phyloP scores from a whole-genome alignment of 2,329 filamentous ascomycete genomes.

The Blumeriella jaapii region DNA sequence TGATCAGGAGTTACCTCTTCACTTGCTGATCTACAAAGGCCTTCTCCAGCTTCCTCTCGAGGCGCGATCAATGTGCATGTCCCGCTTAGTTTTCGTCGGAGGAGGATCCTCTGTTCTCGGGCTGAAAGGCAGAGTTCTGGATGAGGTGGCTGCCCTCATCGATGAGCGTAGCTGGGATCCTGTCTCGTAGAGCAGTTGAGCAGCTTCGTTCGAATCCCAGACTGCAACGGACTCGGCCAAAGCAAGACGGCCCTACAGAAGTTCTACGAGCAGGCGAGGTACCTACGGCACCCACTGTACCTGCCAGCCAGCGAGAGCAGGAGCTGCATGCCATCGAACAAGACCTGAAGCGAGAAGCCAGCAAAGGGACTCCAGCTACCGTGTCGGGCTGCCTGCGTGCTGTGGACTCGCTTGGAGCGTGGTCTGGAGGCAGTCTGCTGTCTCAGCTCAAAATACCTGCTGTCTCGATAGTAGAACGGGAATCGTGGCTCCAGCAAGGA shows the following conservation, averaged over 20 bases:
- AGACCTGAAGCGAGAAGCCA: slow-evolving; percentile 38
- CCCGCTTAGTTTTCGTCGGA: slow-evolving; percentile 77
- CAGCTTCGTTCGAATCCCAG: slow-evolving; percentile 31
- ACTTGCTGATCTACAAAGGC: slow-evolving; percentile 62
- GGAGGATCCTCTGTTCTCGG: slow-evolving; percentile 71
- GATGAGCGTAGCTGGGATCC: slow-evolving; percentile 64
- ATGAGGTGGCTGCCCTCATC: slow-evolving; percentile 60
- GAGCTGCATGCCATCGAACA: slow-evolving; percentile 47
- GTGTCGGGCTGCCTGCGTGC: slow-evolving; percentile 51
- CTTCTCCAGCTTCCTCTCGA: slow-evolving; percentile 71
- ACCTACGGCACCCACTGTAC: slow-evolving; percentile 1
- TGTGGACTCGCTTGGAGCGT: slow-evolving; percentile 59
- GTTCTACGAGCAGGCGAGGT: slow-evolving; percentile 8
- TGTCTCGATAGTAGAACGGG: slow-evolving; percentile 58
- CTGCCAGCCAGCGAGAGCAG: slow-evolving; percentile 28
- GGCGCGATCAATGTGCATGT: slow-evolving; percentile 74
- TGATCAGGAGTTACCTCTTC: slow-evolving; percentile 75
- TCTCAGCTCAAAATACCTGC: slow-evolving; percentile 57
- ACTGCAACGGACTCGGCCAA: slow-evolving; percentile 20
- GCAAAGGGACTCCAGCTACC: slow-evolving; percentile 30
- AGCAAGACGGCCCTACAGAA: slow-evolving; percentile 14
- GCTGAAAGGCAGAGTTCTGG: slow-evolving; percentile 62
- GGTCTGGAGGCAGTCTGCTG: slow-evolving; percentile 62
- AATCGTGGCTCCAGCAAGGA: slow-evolving; percentile 60
- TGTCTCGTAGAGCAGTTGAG: slow-evolving; percentile 56